Percentiles rank a stretch among this genome's conserved stretches.
These are phyloP conservation scores for Solanum peruvianum DNA, from an alignment of 257 asterid genomes.

Conservation along the genomic window DNA sequence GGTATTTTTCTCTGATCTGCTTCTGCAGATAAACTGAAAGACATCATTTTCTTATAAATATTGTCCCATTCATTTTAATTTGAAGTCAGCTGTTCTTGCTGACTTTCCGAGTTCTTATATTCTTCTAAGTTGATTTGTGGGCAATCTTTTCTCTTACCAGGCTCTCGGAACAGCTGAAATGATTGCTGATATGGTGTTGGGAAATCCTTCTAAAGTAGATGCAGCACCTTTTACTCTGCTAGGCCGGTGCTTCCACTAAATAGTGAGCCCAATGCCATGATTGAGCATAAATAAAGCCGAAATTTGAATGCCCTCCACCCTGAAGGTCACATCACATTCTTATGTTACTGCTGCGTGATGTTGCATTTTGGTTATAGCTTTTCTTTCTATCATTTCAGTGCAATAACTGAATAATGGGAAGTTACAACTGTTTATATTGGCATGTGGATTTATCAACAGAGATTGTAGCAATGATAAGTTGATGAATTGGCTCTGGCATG, in stretches of 20 bases:
- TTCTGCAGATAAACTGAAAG: not conserved
- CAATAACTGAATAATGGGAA: not conserved
- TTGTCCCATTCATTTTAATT: not conserved
- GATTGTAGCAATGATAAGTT: not conserved
- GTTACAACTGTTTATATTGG: not conserved
- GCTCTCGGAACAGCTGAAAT: slow-evolving; percentile 95
- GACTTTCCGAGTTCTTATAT: not conserved
- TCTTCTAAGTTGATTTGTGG: not conserved
- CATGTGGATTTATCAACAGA: not conserved
- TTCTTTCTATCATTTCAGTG: not conserved
- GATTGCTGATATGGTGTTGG: slow-evolving; percentile 74
- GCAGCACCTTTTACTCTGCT: slow-evolving; percentile 53
- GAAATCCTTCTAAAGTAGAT: slow-evolving; percentile 49
- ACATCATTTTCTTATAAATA: not conserved
- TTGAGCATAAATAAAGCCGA: not conserved
- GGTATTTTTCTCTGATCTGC: slow-evolving; percentile 26
- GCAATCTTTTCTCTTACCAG: slow-evolving; percentile 17
- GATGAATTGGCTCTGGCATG: not conserved
- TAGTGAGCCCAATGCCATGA: not conserved
- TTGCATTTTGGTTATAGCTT: not conserved
- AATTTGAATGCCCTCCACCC: not conserved
- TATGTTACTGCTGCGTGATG: not conserved
- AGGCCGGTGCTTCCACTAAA: slow-evolving; percentile 2
- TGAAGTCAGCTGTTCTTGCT: not conserved
- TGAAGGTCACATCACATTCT: not conserved